Evolutionary conservation across 2,329 filamentous ascomycete genomes (phyloP), one percentile per base, ranked within the genome.

Genomic region (Pyrenophora teres): DNA sequence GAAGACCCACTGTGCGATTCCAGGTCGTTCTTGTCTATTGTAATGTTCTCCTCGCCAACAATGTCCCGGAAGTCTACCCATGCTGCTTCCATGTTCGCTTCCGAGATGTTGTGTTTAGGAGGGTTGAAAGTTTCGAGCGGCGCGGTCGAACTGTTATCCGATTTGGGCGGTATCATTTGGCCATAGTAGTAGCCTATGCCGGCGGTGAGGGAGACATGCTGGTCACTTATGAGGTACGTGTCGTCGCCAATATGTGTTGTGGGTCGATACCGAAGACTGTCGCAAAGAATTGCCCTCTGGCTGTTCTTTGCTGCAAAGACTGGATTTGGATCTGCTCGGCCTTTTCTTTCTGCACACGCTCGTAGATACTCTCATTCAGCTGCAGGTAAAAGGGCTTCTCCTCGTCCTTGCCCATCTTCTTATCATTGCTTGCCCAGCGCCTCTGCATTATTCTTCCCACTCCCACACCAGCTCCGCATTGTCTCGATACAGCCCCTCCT

Each of bases 31-130:
- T 76, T 74, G 39, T 80, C 73, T 0, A 84, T 84, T 4, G 82
- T 84, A n/a, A 87, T 79, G 69, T 87, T 83, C 40, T 85, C 83
- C 63, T 81, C 80, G 37, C 85, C 85, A 8, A 87, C 76, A 27
- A 87, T 83, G 37, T 79, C 76, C 50, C 81, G 79, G 67, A 87
- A 83, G 59, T 87, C 84, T 2, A 79, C 75, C 84, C 84, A 87
- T 21, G 84, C 85, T 8, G 85, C 84, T 67, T 87, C 82, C 50
- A 87, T 75, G 50, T 82, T 86, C 15, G 80, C 77, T 15, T 76
- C 74, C 9, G 82, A 78, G 32, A 80, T 78, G 62, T 87, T 80
- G 61, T 86, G 83, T 56, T 78, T 66, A 6, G 81, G 81, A 9
- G 78, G 70, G 9, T 72, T 71, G 40, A 79, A 69, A 40, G 75